These are phyloP conservation scores for Curvularia spicifera DNA, from an alignment of 2,329 filamentous ascomycete species.

Conservation along the genomic window DNA sequence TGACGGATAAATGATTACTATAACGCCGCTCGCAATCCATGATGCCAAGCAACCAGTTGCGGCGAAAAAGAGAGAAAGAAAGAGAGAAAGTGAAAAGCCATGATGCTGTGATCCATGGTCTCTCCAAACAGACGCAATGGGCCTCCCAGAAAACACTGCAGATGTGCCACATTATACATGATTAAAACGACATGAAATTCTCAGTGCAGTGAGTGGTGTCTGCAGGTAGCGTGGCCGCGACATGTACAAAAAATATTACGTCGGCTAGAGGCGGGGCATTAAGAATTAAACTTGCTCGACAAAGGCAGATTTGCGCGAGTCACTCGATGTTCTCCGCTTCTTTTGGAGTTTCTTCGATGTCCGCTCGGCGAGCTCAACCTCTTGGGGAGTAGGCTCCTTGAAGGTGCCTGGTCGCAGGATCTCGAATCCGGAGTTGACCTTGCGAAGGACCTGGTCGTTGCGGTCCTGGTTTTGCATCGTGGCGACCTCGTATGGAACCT, in stretches of 20 bases:
- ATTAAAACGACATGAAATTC: constrained; percentile 36
- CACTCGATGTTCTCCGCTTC: constrained; percentile 46
- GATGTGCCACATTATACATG: constrained; percentile 30
- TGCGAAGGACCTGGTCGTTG: constrained; percentile 48
- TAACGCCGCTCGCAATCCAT: constrained; percentile 13
- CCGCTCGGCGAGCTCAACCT: constrained; percentile 39
- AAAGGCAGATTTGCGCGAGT: constrained; percentile 45
- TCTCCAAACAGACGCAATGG: constrained; percentile 21
- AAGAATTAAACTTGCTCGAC: constrained; percentile 45
- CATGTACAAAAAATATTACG: constrained; percentile 28
- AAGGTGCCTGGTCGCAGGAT: constrained; percentile 51
- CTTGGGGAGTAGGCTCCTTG: constrained; percentile 40
- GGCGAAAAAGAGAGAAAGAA: background rate
- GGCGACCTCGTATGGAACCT: constrained; percentile 38
- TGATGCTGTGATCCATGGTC: constrained; percentile 3
- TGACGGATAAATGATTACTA: constrained; percentile 11
- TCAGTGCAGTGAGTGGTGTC: constrained; percentile 30
- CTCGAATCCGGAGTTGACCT: constrained; percentile 53
- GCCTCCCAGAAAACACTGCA: constrained; percentile 16
- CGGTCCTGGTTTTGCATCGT: constrained; percentile 40
- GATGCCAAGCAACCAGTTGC: constrained; percentile 14
- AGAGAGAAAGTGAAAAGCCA: constrained; percentile 9
- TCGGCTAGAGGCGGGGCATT: constrained; percentile 19
- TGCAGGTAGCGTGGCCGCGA: constrained; percentile 25
- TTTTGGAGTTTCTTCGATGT: constrained; percentile 53